Evolutionary conservation across 2,329 filamentous ascomycete species (phyloP).

Genomic region (Talaromyces marneffei): DNA sequence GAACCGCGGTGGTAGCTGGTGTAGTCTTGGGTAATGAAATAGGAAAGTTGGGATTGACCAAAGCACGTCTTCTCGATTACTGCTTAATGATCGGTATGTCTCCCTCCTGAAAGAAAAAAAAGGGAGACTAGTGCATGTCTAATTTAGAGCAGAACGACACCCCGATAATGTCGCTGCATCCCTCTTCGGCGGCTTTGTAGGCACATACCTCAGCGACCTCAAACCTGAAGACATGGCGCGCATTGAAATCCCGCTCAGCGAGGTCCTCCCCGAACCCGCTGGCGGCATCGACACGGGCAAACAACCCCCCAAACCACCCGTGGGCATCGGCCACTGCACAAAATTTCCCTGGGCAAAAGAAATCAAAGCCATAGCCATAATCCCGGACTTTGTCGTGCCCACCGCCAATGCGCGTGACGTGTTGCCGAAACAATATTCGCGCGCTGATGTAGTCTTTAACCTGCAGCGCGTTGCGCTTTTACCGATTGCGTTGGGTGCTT

Average conservation of each 20-base stretch:
- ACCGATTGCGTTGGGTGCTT: conserved; percentile 80
- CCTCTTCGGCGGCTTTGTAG: conserved; percentile 92
- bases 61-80: conserved; percentile 85
- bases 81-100: conserved; percentile 85
- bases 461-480: conserved; percentile 88
- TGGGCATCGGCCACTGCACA: conserved; percentile 91
- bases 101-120: not conserved
- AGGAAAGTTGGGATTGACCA: conserved; percentile 68
- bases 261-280: conserved; percentile 84
- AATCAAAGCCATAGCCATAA: conserved; percentile 95
- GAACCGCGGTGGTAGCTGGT: conserved; percentile 89
- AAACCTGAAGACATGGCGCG: conserved; percentile 82
- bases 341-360: conserved; percentile 90
- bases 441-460: conserved; percentile 86
- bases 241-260: conserved; percentile 87
- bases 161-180: conserved; percentile 94
- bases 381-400: conserved; percentile 92
- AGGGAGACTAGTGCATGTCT: not conserved
- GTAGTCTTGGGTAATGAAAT: conserved; percentile 90
- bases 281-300: conserved; percentile 87
- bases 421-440: conserved; percentile 70
- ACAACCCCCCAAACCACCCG: conserved; percentile 78
- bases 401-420: conserved; percentile 86
- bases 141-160: conserved; percentile 56
- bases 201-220: conserved; percentile 90